phyloP scores from a whole-genome alignment of 305 asterid species.

The Solanum chacoense region DNA sequence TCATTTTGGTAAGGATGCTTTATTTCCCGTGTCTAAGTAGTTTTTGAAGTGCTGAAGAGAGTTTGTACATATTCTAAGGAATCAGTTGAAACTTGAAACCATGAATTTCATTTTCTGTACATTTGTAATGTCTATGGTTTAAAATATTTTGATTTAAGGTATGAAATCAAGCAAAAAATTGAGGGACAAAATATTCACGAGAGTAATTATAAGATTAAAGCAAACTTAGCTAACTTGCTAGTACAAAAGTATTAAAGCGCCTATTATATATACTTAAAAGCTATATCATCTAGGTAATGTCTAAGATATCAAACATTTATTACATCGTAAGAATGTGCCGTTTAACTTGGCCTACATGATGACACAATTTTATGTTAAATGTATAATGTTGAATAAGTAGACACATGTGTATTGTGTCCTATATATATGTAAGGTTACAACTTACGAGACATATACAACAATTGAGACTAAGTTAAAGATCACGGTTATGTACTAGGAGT shows the following conservation, averaged over 20 bases:
- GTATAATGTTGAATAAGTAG: too few relatives aligned
- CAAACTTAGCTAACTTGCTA: neutral
- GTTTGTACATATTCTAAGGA: neutral
- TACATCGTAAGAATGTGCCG: too few relatives aligned
- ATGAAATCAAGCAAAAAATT: neutral
- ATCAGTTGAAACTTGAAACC: neutral
- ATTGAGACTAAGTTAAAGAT: too few relatives aligned
- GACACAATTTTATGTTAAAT: too few relatives aligned
- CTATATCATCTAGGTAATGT: neutral
- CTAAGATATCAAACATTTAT: neutral
- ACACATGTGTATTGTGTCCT: neutral
- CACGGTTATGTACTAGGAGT: neutral
- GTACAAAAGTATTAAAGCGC: neutral
- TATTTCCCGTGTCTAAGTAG: neutral
- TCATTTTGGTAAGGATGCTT: neutral
- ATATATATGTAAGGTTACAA: too few relatives aligned
- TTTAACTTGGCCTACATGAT: neutral
- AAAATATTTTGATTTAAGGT: neutral
- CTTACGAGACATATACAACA: neutral
- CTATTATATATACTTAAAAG: neutral
- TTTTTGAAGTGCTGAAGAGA: neutral
- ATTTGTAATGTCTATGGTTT: neutral
- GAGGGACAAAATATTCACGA: neutral
- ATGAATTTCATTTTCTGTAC: neutral
- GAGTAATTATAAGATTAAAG: neutral